phyloP scores from a whole-genome alignment of 2,329 filamentous ascomycete species.

The Colletotrichum shisoi region DNA sequence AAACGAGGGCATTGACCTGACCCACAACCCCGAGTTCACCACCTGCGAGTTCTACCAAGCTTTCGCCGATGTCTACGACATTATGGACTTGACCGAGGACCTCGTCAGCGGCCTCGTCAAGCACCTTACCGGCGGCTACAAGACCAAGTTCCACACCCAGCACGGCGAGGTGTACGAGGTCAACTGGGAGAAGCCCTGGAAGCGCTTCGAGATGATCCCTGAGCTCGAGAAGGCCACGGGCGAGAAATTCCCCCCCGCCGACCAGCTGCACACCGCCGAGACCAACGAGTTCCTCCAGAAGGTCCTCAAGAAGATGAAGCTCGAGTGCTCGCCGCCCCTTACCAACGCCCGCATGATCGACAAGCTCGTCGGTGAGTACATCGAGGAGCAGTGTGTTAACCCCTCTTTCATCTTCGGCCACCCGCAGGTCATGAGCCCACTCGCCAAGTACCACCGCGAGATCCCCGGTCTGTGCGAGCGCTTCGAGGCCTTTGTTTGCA shows the following conservation, averaged over 20 bases:
- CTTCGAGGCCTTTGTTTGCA: constrained; percentile 96
- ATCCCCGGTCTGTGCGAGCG: constrained; percentile 89
- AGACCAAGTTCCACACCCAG: constrained; percentile 86
- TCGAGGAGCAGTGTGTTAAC: constrained; percentile 92
- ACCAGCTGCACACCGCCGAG: constrained; percentile 88
- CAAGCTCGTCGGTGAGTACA: constrained; percentile 91
- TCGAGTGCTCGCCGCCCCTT: constrained; percentile 87
- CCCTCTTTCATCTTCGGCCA: constrained; percentile 76
- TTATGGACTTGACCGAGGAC: constrained; percentile 91
- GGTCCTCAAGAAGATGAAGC: constrained; percentile 85
- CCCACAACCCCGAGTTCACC: constrained; percentile 98
- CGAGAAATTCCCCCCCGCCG: constrained; percentile 90
- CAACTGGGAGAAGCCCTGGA: constrained; percentile 97
- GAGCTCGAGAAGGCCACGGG: constrained; percentile 87
- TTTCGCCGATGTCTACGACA: constrained; percentile 87
- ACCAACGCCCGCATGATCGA: constrained; percentile 98
- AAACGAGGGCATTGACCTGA: constrained; percentile 90
- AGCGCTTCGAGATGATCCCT: constrained; percentile 93
- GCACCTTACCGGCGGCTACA: constrained; percentile 83
- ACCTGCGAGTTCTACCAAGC: constrained; percentile 98
- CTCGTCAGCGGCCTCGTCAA: constrained; percentile 90
- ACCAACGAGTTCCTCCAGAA: constrained; percentile 86
- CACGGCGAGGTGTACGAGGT: constrained; percentile 86
- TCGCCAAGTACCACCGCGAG: constrained; percentile 92
- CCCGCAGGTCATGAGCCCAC: constrained; percentile 68